phyloP scores from a whole-genome alignment of 352 stramenopile species.

The Pilasporangium apinafurcum region DNA sequence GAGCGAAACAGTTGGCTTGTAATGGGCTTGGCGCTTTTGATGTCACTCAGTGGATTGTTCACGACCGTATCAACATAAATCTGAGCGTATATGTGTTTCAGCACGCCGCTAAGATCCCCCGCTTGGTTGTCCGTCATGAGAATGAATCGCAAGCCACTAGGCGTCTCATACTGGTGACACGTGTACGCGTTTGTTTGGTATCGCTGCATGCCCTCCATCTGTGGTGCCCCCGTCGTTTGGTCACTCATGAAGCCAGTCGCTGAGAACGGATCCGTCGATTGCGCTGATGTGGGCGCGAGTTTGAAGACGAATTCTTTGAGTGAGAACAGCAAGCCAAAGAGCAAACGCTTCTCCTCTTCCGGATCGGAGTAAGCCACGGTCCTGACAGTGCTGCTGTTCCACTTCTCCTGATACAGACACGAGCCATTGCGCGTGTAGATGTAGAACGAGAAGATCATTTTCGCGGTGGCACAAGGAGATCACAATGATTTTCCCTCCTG shows the following conservation, averaged over 20 bases:
- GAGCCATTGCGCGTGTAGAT: constrained; percentile 88
- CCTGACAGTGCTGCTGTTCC: constrained; percentile 52
- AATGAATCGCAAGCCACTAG: constrained; percentile 85
- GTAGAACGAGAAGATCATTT: constrained; percentile 91
- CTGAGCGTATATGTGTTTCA: constrained; percentile 86
- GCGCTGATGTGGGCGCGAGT: constrained; percentile 38
- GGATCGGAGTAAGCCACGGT: constrained; percentile 72
- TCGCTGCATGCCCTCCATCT: constrained; percentile 57
- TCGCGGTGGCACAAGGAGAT: not conserved
- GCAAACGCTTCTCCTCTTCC: constrained; percentile 87
- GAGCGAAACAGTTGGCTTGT: constrained; percentile 69
- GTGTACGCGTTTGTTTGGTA: constrained; percentile 89
- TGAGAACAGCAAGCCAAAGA: constrained; percentile 91
- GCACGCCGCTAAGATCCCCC: constrained; percentile 72
- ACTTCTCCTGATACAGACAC: constrained; percentile 90
- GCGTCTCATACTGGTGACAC: constrained; percentile 89
- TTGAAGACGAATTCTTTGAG: constrained; percentile 88
- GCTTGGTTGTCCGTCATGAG: constrained; percentile 88
- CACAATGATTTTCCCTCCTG: too few species aligned
- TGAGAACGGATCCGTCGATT: constrained; percentile 4
- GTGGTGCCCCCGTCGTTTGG: constrained; percentile 7
- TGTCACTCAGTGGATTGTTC: constrained; percentile 85
- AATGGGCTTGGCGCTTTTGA: constrained; percentile 66
- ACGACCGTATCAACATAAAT: constrained; percentile 89
- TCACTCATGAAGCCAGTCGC: constrained; percentile 10